Evolutionary conservation across 257 asterid genomes (phyloP), one percentile per base, ranked within the genome.

Genomic region (Ilex asprella): DNA sequence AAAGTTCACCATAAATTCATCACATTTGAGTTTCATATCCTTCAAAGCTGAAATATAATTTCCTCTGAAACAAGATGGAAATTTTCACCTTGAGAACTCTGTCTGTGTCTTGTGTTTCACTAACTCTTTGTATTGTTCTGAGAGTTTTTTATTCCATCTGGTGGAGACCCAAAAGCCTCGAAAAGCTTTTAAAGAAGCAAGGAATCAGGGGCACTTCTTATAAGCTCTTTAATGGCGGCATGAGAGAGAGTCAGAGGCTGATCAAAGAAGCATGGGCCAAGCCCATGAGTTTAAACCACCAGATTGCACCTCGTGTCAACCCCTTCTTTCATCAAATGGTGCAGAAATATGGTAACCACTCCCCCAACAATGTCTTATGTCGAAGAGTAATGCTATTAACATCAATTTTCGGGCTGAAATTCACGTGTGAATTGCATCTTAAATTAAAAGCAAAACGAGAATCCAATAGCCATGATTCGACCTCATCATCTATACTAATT

Each of bases 151-250:
- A 59, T 50, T n/a, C 10, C 16, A 30, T 73, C 8, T 73, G 70
- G 71, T 74, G 75, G 75, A 74, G 57, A 16, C 75, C 79, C 62
- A 69, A 51, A 51, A 51, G 39, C 12, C 63, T 74, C 15, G 75
- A 69, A 61, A 69, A 64, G 43, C 69, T 59, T 30, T 31, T 73
- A 7, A 73, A 41, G 65, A 30, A 39, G 16, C 66, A 41, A 41
- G 75, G 78, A 62, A 65, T 69, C 5, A 3, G 41, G 43, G 79
- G 79, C 56, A 74, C 44, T 30, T 74, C 75, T 16, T 74, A 74
- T 69, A 69, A 56, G 65, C 66, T 74, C 27, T 0, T 74, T 41
- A 5, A 61, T 56, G 75, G 75, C 41, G 79, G 69, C 60, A 56
- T 51, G 14, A 41, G 14, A 51, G 58, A 57, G 6, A 51, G 12